Conservation (phyloP, 495 filamentous ascomycete species). For the Aspergillus affinis region DNA sequence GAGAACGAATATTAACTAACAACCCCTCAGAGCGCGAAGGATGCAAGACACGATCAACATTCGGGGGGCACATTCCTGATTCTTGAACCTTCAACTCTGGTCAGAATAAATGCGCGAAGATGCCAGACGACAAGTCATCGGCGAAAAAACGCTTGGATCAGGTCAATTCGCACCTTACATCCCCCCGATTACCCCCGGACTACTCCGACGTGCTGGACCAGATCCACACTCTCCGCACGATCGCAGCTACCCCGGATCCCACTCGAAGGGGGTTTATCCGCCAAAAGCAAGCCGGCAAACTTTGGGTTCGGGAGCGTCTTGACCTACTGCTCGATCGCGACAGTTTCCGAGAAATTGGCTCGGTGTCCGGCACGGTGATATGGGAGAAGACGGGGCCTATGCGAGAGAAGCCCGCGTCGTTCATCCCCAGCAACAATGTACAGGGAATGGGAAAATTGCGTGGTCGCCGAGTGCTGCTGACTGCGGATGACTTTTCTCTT, state of each 20-base stretch:
- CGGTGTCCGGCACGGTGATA: slow-evolving; percentile 55
- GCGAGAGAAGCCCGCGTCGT: slow-evolving; percentile 50
- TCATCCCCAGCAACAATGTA: slow-evolving; percentile 56
- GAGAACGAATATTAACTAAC: slow-evolving; percentile 7
- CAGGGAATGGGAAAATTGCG: slow-evolving; percentile 48
- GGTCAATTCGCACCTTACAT: slow-evolving; percentile 40
- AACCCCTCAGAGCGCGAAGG: slow-evolving; percentile 17
- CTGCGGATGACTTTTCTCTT: slow-evolving; percentile 64
- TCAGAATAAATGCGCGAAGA: slow-evolving; percentile 9
- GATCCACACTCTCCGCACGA: slow-evolving; percentile 45
- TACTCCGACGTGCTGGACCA: slow-evolving; percentile 60
- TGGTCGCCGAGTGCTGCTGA: slow-evolving; percentile 56
- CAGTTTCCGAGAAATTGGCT: slow-evolving; percentile 58
- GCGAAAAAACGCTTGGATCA: slow-evolving; percentile 38
- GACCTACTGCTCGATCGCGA: slow-evolving; percentile 52
- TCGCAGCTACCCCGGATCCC: slow-evolving; percentile 53
- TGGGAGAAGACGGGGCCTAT: slow-evolving; percentile 51
- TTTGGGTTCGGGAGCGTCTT: slow-evolving; percentile 65
- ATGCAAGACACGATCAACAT: not conserved
- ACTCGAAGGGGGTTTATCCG: slow-evolving; percentile 55
- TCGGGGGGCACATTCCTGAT: not conserved
- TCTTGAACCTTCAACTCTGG: not conserved
- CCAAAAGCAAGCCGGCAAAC: slow-evolving; percentile 62
- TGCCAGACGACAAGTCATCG: slow-evolving; percentile 15
- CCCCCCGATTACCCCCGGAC: slow-evolving; percentile 49